Evolutionary conservation across 2,329 filamentous ascomycete species (phyloP), one percentile per base, ranked within the genome.

Genomic region (Ramularia endophylla): DNA sequence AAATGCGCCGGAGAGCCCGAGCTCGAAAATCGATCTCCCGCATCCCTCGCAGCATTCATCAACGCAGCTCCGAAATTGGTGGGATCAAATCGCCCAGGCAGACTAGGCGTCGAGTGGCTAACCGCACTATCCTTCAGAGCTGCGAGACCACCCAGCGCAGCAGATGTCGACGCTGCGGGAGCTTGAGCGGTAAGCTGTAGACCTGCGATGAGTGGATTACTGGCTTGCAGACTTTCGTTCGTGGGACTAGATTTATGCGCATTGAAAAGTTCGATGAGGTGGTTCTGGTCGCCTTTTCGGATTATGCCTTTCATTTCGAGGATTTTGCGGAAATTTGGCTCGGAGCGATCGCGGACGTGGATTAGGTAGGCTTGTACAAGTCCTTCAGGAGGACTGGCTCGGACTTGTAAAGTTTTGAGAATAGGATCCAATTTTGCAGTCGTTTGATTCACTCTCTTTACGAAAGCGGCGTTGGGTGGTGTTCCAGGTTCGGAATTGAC

Each of bases 281-380:
- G 80, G 2, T 76, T 69, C 58, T 95, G 86, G 47, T 98, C 92
- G 46, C 78, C 72, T 59, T 88, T 90, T 48, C 69, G 70, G 40
- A 83, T 78, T 45, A 98, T 83, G 34, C 92, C 92, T 65, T 98
- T 98, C 49, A 98, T 75, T 37, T 98, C 92, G 33, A 98, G 79
- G 45, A 98, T 85, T 68, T 95, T 97, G 60, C 82, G 82, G 76
- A 98, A 98, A 67, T 98, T 98, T 57, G 80, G 78, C 61, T 97
- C 92, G 50, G 85, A 94, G 41, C 85, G 82, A 70, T 98, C 92
- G 52, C 80, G 88, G 51, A 98, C 92, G 67, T 97, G 92, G 64
- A 97, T 94, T 25, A 98, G 80, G 63, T 98, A 98, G 25, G 92
- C 92, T 68, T 97, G 90, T 0, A 98, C 89, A 3, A 98, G 78